Evolutionary conservation across 2,329 filamentous ascomycete species (phyloP), one percentile per base, ranked within the genome.

Genomic region (Leptographium lundbergii): DNA sequence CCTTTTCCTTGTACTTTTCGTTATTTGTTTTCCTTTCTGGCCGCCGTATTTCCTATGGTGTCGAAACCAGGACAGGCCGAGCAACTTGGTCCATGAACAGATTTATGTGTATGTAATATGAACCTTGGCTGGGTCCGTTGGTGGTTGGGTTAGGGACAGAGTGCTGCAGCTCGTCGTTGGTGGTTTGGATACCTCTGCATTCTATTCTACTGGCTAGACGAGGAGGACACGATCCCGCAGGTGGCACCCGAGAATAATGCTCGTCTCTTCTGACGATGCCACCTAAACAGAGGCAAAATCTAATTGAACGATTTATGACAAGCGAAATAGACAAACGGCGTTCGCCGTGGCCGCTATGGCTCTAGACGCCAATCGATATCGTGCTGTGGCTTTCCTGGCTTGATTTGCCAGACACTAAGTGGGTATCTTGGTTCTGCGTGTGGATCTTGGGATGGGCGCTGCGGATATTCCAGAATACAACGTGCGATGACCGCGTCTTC

Each of bases 331-430:
- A 6, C 36, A 39, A 34, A 34, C 32, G 32, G 32, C 32, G 32
- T 34, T 34, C 32, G 32, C 32, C 32, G 32, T 9, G 32, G 32
- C 32, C 32, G 32, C 32, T 11, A 34, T 34, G 32, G 32, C 32
- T 34, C 32, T 34, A 34, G 42, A n/a, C 39, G 42, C 19, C 42
- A 9, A 45, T 45, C 19, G 42, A 3, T 19, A 45, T 10, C 42
- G 39, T 19, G 19, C 6, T 42, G 39, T 13, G 39, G 39, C 4
- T 42, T 42, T 42, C 39, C 19, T n/a, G 19, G 9, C 19, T 45
- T 45, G 6, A 32, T 56, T 56, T 56, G 45, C 54, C 54, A 56
- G 54, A 56, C 32, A 56, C 54, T 56, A 56, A 56, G 54, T 56
- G 54, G 54, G 39, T n/a, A 54, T 22, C 10, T 19, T 34, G 27